A percentile compares a stretch with the other conserved stretches of the same genome.
These are phyloP conservation scores for Parasitella parasitica DNA, from an alignment of 371 early-diverging fungal genomes.

Conservation along the genomic window DNA sequence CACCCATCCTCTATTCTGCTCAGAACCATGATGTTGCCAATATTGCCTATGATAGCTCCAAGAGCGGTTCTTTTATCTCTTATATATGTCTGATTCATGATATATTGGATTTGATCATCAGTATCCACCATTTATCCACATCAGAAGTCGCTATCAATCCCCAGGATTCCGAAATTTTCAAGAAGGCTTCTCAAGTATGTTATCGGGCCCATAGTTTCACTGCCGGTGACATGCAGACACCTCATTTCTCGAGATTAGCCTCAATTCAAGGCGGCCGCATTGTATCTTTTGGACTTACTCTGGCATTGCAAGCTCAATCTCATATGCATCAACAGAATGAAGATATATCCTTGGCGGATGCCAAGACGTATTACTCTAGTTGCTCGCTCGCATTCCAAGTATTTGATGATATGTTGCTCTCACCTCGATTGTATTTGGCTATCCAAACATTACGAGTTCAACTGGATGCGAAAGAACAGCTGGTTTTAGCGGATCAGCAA, in stretches of 20 bases:
- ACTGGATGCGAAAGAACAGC: not conserved
- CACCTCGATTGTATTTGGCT: conserved; percentile 9
- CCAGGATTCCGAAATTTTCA: not conserved
- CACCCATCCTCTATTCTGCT: not conserved
- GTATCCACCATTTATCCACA: conserved; percentile 1
- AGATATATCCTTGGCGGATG: not conserved
- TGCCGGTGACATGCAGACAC: not conserved
- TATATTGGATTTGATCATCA: conserved; percentile 9
- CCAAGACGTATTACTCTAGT: not conserved
- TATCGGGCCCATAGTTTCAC: conserved; percentile 9
- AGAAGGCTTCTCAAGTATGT: not conserved
- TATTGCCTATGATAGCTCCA: not conserved
- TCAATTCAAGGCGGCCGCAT: conserved; percentile 22
- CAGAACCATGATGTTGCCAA: not conserved
- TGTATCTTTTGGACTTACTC: conserved; percentile 15
- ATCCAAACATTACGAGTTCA: conserved; percentile 8
- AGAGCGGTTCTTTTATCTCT: not conserved
- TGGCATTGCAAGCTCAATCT: conserved; percentile 10
- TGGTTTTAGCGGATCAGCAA: not conserved
- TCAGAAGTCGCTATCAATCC: not conserved
- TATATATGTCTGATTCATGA: conserved; percentile 19
- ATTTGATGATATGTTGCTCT: conserved; percentile 8
- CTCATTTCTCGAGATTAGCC: conserved; percentile 6
- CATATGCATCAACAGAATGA: not conserved
- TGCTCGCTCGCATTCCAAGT: conserved; percentile 7